Evolutionary conservation across 331 rosid genomes (phyloP), one percentile per base, ranked within the genome.

Genomic region (Dryas integrifolia): DNA sequence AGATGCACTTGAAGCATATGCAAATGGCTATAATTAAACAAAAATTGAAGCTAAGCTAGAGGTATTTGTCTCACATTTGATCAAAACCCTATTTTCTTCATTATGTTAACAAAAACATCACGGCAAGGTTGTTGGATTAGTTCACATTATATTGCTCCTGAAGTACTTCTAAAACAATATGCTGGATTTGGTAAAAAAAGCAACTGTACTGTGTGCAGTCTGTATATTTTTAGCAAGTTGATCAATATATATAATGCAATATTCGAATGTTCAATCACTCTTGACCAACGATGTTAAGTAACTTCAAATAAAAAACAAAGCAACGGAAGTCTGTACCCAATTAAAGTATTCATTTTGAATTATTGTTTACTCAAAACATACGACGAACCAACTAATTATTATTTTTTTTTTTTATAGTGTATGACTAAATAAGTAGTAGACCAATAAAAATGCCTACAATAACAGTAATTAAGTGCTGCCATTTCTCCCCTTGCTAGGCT

Each of bases 61-160:
- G 69, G 69, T 10, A 30, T 3, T 30, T 50, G 6, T 50, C 55
- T 30, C 55, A 6, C 39, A 18, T 65, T 47, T 50, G 46, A 39
- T 30, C 35, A 44, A 7, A 67, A 26, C 26, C 30, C 9, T 30
- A 14, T 13, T 5, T 41, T 59, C 65, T 24, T 57, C 55, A 71
- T 58, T 26, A 58, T 14, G 18, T 30, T 67, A 16, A 24, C 56
- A 71, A 45, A 45, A 71, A 45, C 67, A 57, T 58, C 56, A 84
- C 82, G 88, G 77, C 82, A 86, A 86, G 83, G 49, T 43, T 82
- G 86, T 86, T 81, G 77, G 83, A 35, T 24, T 4, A 59, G 0
- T 59, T 30, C 46, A 12, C 18, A 40, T 8, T 40, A 3, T 40
- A 62, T 40, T 62, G 7, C 67, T 62, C 49, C 47, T 18, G 8